A percentile compares a stretch with the other conserved stretches of the same genome.
These are phyloP conservation scores for Barnettozyma siamensis DNA, from an alignment of 805 yeast genomes.

Conservation along the genomic window DNA sequence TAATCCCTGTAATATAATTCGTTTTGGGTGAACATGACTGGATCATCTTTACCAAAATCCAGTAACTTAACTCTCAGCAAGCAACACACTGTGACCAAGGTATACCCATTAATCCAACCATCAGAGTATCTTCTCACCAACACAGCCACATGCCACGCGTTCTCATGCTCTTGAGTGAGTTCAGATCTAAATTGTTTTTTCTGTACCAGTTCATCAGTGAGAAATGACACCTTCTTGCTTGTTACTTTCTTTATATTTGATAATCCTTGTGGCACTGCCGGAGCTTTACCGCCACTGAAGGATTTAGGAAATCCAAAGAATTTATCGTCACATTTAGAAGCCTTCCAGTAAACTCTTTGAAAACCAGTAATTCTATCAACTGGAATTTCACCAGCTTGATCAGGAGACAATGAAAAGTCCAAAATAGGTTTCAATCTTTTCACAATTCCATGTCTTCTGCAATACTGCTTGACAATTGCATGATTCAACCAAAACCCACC, in stretches of 20 bases:
- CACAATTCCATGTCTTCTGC: conserved; percentile 16
- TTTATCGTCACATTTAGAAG: conserved; percentile 9
- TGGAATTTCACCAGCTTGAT: conserved; percentile 2
- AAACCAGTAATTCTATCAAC: conserved; percentile 11
- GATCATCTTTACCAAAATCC: conserved; percentile 22
- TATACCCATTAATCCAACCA: conserved; percentile 22
- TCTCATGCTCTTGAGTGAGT: conserved; percentile 7
- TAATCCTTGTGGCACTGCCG: conserved; percentile 5
- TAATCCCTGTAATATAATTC: conserved; percentile 24
- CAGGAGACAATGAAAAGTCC: conserved; percentile 14
- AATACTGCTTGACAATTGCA: conserved; percentile 13
- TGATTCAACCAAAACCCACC: conserved; percentile 27
- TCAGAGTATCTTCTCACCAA: conserved; percentile 21
- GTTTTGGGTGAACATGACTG: conserved; percentile 20
- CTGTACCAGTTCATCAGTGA: conserved; percentile 4
- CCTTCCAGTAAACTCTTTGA: conserved; percentile 10
- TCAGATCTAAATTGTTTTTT: conserved; percentile 7
- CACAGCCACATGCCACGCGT: neutral
- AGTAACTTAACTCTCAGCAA: conserved; percentile 16
- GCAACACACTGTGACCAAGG: conserved; percentile 14
- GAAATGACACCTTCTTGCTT: neutral
- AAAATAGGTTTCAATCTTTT: conserved; percentile 14
- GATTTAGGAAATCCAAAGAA: conserved; percentile 19
- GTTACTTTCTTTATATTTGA: neutral
- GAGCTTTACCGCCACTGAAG: conserved; percentile 19